Evolutionary conservation across 805 yeast species (phyloP).

Genomic region (Candida ponderosae): DNA sequence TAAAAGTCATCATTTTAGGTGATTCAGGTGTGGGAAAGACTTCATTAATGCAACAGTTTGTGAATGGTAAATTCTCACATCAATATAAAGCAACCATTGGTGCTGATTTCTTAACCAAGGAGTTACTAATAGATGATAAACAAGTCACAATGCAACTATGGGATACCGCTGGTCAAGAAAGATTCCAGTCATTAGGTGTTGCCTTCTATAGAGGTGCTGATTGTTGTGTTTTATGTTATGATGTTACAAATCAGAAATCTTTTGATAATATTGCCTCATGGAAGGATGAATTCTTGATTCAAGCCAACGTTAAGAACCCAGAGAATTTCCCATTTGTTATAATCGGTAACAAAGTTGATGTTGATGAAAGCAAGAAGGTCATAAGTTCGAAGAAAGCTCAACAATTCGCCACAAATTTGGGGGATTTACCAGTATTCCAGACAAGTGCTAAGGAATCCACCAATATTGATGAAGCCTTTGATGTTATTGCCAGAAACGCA

Average conservation of each 20-base stretch:
- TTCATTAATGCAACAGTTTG: slow-evolving; percentile 94
- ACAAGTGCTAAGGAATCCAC: slow-evolving; percentile 97
- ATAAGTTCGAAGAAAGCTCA: slow-evolving; percentile 54
- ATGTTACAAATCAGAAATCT: slow-evolving; percentile 90
- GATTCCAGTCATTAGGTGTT: slow-evolving; percentile 93
- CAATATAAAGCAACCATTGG: slow-evolving; percentile 98
- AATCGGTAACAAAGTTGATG: slow-evolving; percentile 91
- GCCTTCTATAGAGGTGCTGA: slow-evolving; percentile 98
- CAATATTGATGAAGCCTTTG: slow-evolving; percentile 92
- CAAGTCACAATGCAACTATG: slow-evolving; percentile 64
- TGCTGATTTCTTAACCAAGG: slow-evolving; percentile 93
- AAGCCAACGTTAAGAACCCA: slow-evolving; percentile 89
- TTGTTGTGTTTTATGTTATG: slow-evolving; percentile 93
- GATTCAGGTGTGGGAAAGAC: slow-evolving; percentile 98
- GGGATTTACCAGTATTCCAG: slow-evolving; percentile 87
- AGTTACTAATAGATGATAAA: slow-evolving; percentile 70
- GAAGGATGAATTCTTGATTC: slow-evolving; percentile 93
- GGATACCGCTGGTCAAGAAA: slow-evolving; percentile 99
- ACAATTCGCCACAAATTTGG: slow-evolving; percentile 51
- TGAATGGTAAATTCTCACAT: slow-evolving; percentile 86
- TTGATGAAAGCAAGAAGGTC: slow-evolving; percentile 81
- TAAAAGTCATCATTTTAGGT: slow-evolving; percentile 87
- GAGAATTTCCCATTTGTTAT: slow-evolving; percentile 94
- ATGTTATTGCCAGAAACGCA: slow-evolving; percentile 92
- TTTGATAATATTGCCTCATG: slow-evolving; percentile 84